phyloP scores from a whole-genome alignment of 2,329 filamentous ascomycete species.

The Calonectria ilicicola region DNA sequence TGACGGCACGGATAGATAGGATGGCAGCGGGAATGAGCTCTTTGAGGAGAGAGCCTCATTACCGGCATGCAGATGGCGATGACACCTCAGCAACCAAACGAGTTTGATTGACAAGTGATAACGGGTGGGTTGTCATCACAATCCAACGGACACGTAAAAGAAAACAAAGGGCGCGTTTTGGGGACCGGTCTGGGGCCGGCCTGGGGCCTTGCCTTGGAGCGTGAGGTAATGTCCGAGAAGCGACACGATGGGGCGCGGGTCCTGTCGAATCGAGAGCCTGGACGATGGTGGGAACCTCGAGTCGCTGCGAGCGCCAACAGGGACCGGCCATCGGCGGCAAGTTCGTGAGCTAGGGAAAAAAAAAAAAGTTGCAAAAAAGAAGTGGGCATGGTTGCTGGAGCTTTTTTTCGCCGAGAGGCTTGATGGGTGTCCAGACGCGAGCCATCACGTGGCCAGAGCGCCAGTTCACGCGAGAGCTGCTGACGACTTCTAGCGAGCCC shows the following conservation, averaged over 20 bases:
- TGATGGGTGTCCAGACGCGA: conserved; percentile 28
- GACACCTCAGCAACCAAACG: conserved; percentile 7
- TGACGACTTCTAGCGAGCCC: conserved; percentile 33
- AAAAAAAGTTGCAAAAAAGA: conserved; percentile 28
- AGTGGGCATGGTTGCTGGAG: conserved; percentile 38
- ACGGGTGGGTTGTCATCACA: conserved; percentile 40
- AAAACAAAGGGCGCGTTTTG: conserved; percentile 41
- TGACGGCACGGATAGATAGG: conserved; percentile 44
- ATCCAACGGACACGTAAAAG: conserved; percentile 40
- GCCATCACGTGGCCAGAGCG: conserved; percentile 31
- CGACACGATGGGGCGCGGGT: conserved; percentile 31
- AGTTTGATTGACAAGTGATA: conserved; percentile 38
- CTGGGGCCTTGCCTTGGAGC: conserved; percentile 22
- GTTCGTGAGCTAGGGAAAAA: conserved; percentile 32
- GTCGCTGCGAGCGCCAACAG: conserved; percentile 29
- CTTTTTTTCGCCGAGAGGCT: conserved; percentile 30
- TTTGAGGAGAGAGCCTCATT: conserved; percentile 39
- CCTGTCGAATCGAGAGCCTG: conserved; percentile 26
- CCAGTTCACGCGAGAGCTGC: conserved; percentile 27
- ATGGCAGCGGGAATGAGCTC: conserved; percentile 24
- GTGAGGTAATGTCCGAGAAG: conserved; percentile 40
- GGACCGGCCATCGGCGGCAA: conserved; percentile 43
- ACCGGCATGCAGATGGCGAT: conserved; percentile 24
- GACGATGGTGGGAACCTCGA: conserved; percentile 26
- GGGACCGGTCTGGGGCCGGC: conserved; percentile 28